These are phyloP conservation scores for Dioscorea zingiberensis DNA, from an alignment of 106 monocot genomes.

Conservation along the genomic window DNA sequence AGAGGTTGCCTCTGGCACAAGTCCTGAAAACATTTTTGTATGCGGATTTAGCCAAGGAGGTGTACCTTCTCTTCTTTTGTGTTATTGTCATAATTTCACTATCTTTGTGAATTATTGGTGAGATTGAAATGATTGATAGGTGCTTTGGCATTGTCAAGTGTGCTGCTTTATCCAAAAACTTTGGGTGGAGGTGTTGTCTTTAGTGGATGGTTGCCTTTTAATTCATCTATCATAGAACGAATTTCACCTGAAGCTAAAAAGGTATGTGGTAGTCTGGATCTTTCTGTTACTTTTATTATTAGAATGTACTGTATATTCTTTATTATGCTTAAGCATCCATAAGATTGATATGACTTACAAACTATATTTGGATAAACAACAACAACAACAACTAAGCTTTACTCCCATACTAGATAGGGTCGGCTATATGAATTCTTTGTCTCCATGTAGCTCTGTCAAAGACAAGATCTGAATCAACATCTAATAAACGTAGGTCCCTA, in stretches of 20 bases:
- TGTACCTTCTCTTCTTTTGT: constrained; percentile 7
- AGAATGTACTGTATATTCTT: too few relatives aligned
- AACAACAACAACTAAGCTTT: too few relatives aligned
- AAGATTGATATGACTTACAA: too few relatives aligned
- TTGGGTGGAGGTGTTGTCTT: constrained; percentile 83
- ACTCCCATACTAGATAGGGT: too few relatives aligned
- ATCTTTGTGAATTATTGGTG: background rate
- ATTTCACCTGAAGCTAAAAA: constrained; percentile 80
- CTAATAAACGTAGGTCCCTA: too few relatives aligned
- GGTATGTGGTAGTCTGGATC: constrained; percentile 22
- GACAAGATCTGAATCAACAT: too few relatives aligned
- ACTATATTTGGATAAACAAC: too few relatives aligned
- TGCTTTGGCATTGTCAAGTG: constrained; percentile 83
- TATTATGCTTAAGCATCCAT: too few relatives aligned
- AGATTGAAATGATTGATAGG: constrained; percentile 24
- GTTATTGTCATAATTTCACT: background rate
- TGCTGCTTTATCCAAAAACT: constrained; percentile 79
- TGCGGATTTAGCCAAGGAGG: constrained; percentile 98
- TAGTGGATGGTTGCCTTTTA: constrained; percentile 93
- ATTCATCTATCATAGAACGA: constrained; percentile 52
- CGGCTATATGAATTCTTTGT: too few relatives aligned
- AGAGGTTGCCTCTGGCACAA: constrained; percentile 62
- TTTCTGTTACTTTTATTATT: too few relatives aligned
- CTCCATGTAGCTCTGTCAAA: too few relatives aligned
- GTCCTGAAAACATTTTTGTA: constrained; percentile 73